phyloP scores from a whole-genome alignment of 805 yeast genomes.

The Cephaloascus fragrans region DNA sequence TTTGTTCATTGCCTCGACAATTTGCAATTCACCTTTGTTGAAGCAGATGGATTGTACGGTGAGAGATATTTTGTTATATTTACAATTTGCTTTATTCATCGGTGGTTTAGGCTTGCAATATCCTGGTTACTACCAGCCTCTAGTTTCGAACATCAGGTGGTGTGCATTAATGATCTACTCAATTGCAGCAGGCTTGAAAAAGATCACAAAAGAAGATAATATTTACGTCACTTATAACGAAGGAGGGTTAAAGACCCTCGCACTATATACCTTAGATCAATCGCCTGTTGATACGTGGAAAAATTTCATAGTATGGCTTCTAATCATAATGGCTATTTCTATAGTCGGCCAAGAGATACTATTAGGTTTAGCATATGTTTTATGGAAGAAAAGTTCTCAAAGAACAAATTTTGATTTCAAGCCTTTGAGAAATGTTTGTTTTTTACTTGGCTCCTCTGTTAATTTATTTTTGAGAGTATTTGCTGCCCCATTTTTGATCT shows the following conservation, averaged over 20 bases:
- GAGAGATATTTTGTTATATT: slow-evolving; percentile 36
- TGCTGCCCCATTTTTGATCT: slow-evolving; percentile 33
- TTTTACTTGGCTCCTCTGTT: slow-evolving; percentile 21
- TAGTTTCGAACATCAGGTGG: slow-evolving; percentile 44
- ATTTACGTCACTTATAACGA: slow-evolving; percentile 30
- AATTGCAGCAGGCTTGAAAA: slow-evolving; percentile 1
- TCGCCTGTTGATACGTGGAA: slow-evolving; percentile 25
- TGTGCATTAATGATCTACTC: slow-evolving; percentile 31
- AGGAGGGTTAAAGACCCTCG: slow-evolving; percentile 29
- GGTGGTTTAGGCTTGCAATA: slow-evolving; percentile 44
- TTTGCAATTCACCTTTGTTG: slow-evolving; percentile 47
- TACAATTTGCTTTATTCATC: slow-evolving; percentile 51
- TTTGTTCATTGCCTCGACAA: slow-evolving; percentile 43
- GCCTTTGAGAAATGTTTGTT: slow-evolving; percentile 10
- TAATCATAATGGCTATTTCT: slow-evolving; percentile 15
- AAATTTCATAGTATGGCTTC: slow-evolving; percentile 26
- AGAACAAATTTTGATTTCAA: slow-evolving; percentile 1
- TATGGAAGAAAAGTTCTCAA: slow-evolving; percentile 3
- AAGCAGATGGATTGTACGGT: slow-evolving; percentile 47
- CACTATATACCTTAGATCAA: slow-evolving; percentile 16
- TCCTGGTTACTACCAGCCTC: slow-evolving; percentile 56
- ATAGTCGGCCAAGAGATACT: slow-evolving; percentile 12
- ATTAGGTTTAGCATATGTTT: slow-evolving; percentile 3
- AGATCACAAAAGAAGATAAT: slow-evolving; percentile 14
- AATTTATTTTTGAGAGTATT: slow-evolving; percentile 21